Conservation (phyloP, 2,329 filamentous ascomycete genomes). For the Cladophialophora psammophila region DNA sequence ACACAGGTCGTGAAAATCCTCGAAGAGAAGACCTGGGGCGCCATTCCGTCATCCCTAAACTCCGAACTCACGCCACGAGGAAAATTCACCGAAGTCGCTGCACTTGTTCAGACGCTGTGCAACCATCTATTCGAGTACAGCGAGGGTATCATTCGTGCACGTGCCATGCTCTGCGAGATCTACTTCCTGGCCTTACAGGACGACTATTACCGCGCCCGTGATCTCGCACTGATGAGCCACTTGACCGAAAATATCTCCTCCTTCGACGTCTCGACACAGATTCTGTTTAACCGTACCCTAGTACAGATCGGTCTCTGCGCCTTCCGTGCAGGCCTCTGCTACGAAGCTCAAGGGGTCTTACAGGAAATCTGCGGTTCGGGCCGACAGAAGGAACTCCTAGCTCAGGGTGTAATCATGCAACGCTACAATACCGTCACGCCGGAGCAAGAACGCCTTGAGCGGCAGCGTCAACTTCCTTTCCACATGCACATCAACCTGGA, state of each 20-base stretch:
- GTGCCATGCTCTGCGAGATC: slow-evolving; percentile 97
- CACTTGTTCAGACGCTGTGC: slow-evolving; percentile 85
- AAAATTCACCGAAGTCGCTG: slow-evolving; percentile 71
- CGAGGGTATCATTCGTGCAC: slow-evolving; percentile 93
- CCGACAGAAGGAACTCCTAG: slow-evolving; percentile 95
- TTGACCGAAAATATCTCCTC: slow-evolving; percentile 95
- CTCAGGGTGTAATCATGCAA: slow-evolving; percentile 98
- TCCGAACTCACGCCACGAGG: slow-evolving; percentile 81
- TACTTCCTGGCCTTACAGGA: slow-evolving; percentile 98
- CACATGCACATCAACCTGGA: slow-evolving; percentile 99
- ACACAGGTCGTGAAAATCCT: slow-evolving; percentile 90
- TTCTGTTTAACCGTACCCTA: slow-evolving; percentile 96
- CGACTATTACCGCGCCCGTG: slow-evolving; percentile 95
- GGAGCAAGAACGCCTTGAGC: slow-evolving; percentile 96
- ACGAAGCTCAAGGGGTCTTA: slow-evolving; percentile 95
- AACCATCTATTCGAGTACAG: slow-evolving; percentile 94
- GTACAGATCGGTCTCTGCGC: slow-evolving; percentile 98
- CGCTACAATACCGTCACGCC: slow-evolving; percentile 94
- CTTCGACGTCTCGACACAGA: slow-evolving; percentile 97
- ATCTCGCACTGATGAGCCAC: slow-evolving; percentile 99
- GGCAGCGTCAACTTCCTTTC: slow-evolving; percentile 97
- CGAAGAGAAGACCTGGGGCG: slow-evolving; percentile 93
- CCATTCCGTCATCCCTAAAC: slow-evolving; percentile 72
- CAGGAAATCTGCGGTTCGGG: slow-evolving; percentile 98
- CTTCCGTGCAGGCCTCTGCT: slow-evolving; percentile 95